These are phyloP conservation scores for Neoarthrinium moseri DNA, from an alignment of 2,329 filamentous ascomycete species.

Conservation along the genomic window DNA sequence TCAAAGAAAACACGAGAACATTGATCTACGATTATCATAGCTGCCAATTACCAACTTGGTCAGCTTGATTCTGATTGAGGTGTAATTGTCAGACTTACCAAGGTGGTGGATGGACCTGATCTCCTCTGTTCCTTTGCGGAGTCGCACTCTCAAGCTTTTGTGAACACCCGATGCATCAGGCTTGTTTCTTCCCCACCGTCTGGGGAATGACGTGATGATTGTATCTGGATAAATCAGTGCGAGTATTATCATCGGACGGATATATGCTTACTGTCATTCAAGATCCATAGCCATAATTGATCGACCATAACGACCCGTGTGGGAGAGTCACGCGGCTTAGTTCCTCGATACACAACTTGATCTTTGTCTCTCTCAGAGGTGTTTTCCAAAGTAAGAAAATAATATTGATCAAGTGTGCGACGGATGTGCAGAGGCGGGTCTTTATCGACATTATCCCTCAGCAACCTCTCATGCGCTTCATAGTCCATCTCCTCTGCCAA, in stretches of 20 bases:
- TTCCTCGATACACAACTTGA: slow-evolving; percentile 17
- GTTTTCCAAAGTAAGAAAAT: slow-evolving; percentile 25
- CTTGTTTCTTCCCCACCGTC: slow-evolving; percentile 36
- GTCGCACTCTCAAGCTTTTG: slow-evolving; percentile 28
- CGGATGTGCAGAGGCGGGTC: slow-evolving; percentile 22
- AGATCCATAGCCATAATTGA: slow-evolving; percentile 19
- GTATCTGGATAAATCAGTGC: slow-evolving; percentile 24
- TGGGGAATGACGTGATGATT: slow-evolving; percentile 36
- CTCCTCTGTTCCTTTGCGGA: slow-evolving; percentile 14
- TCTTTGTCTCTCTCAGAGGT: slow-evolving; percentile 20
- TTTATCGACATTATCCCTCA: slow-evolving; percentile 14
- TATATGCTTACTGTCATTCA: slow-evolving; percentile 10
- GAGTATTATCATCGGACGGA: neutral
- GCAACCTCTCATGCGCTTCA: slow-evolving; percentile 16
- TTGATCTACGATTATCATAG: slow-evolving; percentile 33
- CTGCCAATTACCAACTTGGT: neutral
- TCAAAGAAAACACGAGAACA: slow-evolving; percentile 35
- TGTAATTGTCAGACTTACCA: neutral
- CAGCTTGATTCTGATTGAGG: neutral
- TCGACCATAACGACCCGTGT: slow-evolving; percentile 16
- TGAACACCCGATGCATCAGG: slow-evolving; percentile 34
- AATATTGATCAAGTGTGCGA: slow-evolving; percentile 29
- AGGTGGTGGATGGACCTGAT: slow-evolving; percentile 27
- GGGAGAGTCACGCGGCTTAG: slow-evolving; percentile 8
- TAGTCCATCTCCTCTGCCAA: slow-evolving; percentile 20